A percentile compares a stretch with the other conserved stretches of the same genome.
Conservation (phyloP, 2,329 filamentous ascomycete genomes). For the Fusarium sp. region DNA sequence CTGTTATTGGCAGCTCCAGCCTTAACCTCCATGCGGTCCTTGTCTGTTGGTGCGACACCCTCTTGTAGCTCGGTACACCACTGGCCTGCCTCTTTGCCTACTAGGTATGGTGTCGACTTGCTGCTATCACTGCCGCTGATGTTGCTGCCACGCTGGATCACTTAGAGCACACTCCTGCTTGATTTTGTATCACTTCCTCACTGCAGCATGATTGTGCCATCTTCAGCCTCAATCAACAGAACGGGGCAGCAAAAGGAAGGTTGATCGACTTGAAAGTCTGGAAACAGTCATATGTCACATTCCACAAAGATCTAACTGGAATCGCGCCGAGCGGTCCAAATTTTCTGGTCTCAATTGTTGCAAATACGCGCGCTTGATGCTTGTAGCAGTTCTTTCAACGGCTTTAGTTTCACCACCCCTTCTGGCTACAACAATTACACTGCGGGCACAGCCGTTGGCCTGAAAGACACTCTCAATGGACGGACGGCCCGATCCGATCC, state of each 20-base stretch:
- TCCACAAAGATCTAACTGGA: slow-evolving; percentile 61
- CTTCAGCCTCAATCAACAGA: slow-evolving; percentile 28
- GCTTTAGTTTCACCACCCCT: slow-evolving; percentile 45
- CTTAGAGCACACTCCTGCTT: slow-evolving; percentile 20
- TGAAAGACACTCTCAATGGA: slow-evolving; percentile 40
- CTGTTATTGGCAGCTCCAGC: slow-evolving; percentile 36
- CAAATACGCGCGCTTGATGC: slow-evolving; percentile 36
- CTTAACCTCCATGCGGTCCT: slow-evolving; percentile 22
- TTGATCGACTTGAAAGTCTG: slow-evolving; percentile 48
- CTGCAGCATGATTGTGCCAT: slow-evolving; percentile 33
- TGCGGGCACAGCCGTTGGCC: slow-evolving; percentile 34
- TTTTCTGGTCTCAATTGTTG: slow-evolving; percentile 25
- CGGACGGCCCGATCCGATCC: slow-evolving; percentile 51
- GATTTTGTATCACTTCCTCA: slow-evolving; percentile 34
- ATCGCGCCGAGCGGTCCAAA: slow-evolving; percentile 42
- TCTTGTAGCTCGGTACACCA: slow-evolving; percentile 33
- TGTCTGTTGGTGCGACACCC: slow-evolving; percentile 32
- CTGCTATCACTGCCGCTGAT: slow-evolving; percentile 21
- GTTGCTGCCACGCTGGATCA: slow-evolving; percentile 17
- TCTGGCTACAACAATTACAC: slow-evolving; percentile 38
- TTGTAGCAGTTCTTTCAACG: slow-evolving; percentile 38
- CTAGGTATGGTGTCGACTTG: slow-evolving; percentile 21
- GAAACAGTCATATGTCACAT: slow-evolving; percentile 65
- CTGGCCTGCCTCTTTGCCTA: slow-evolving; percentile 28
- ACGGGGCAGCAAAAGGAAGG: slow-evolving; percentile 23